phyloP scores from a whole-genome alignment of 495 filamentous ascomycete genomes.

The Pseudoneurospora amorphoporcata region DNA sequence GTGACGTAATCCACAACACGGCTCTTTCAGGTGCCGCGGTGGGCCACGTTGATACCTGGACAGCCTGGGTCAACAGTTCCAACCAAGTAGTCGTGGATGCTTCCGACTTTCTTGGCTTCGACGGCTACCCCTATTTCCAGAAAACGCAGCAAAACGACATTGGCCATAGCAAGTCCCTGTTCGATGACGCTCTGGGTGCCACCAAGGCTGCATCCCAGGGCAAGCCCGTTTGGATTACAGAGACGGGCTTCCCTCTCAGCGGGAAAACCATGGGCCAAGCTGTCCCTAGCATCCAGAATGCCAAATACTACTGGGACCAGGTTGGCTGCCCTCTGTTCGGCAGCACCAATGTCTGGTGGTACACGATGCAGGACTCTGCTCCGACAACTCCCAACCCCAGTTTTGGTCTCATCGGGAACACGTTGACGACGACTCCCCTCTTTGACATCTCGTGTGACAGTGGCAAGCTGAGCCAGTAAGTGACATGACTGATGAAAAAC shows the following conservation, averaged over 20 bases:
- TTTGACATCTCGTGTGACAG: conserved; percentile 51
- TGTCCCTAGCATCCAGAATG: conserved; percentile 55
- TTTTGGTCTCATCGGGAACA: conserved; percentile 50
- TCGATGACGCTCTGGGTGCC: conserved; percentile 48
- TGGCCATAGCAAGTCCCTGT: conserved; percentile 47
- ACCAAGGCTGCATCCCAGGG: conserved; percentile 48
- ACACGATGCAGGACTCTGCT: conserved; percentile 57
- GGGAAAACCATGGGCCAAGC: conserved; percentile 52
- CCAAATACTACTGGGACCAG: conserved; percentile 67
- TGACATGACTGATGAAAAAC: not conserved
- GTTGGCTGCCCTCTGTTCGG: conserved; percentile 66
- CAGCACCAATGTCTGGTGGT: conserved; percentile 64
- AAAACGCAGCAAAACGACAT: conserved; percentile 53
- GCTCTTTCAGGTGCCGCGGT: conserved; percentile 44
- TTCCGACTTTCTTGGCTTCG: conserved; percentile 68
- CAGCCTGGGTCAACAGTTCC: conserved; percentile 63
- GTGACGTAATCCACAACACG: conserved; percentile 48
- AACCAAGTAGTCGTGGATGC: conserved; percentile 62
- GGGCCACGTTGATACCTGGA: conserved; percentile 93
- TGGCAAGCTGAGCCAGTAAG: not conserved
- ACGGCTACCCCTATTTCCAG: conserved; percentile 69
- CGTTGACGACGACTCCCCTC: conserved; percentile 42
- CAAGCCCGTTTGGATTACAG: conserved; percentile 80
- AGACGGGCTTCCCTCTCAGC: conserved; percentile 78
- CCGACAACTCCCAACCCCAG: conserved; percentile 49